Evolutionary conservation across 2,329 filamentous ascomycete species (phyloP).

Genomic region (Pestalotiopsis sp.): DNA sequence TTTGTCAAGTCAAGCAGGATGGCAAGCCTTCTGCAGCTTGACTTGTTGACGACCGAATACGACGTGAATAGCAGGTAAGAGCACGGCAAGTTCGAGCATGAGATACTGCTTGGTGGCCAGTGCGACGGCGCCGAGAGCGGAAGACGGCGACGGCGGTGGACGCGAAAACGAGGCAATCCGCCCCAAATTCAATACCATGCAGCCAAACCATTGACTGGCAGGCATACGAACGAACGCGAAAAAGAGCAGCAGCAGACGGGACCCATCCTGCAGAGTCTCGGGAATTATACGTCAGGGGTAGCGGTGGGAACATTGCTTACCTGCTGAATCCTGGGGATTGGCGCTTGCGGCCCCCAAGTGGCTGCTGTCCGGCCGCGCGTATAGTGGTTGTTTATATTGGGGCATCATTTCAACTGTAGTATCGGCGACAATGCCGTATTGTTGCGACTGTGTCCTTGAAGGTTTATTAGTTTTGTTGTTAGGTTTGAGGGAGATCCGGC

Average conservation of each 20-base stretch:
- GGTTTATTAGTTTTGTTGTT: not conserved
- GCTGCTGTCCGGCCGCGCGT: constrained; percentile 10
- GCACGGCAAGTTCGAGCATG: not conserved
- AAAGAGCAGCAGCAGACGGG: not conserved
- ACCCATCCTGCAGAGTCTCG: not conserved
- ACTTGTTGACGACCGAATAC: not conserved
- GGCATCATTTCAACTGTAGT: constrained; percentile 8
- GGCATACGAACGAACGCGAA: not conserved
- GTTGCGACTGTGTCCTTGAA: not conserved
- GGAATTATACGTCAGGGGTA: not conserved
- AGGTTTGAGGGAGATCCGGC: not conserved
- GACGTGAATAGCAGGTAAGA: not conserved
- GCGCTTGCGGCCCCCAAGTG: not conserved
- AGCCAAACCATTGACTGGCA: not conserved
- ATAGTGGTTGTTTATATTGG: constrained; percentile 4
- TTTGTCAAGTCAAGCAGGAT: not conserved
- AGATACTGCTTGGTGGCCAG: not conserved
- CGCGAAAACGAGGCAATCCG: not conserved
- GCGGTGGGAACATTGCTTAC: not conserved
- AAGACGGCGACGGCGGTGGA: not conserved
- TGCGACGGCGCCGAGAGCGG: not conserved
- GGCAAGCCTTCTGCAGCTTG: not conserved
- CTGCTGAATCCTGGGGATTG: constrained; percentile 6
- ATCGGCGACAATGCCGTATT: not conserved
- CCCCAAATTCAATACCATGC: not conserved